These are phyloP conservation scores for Ganoderma leucocontextum DNA, from an alignment of 1,284 basidiomycete genomes.

Conservation along the genomic window DNA sequence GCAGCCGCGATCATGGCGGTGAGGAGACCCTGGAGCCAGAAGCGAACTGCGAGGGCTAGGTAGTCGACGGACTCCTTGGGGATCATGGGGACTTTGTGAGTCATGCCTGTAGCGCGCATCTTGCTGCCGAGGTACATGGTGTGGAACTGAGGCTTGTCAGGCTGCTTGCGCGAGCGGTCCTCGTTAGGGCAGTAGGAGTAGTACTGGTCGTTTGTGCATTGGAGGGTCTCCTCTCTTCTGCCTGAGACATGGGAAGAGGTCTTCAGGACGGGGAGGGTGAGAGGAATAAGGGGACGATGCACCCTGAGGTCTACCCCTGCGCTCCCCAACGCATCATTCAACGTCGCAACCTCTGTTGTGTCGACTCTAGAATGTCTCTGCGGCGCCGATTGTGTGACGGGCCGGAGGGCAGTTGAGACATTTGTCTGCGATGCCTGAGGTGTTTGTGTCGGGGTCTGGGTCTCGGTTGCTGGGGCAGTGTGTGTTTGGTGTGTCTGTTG, in stretches of 20 bases:
- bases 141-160: constrained; percentile 69
- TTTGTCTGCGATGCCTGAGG: constrained; percentile 33
- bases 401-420: constrained; percentile 36
- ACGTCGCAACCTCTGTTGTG: constrained; percentile 73
- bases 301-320: constrained; percentile 85
- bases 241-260: constrained; percentile 50
- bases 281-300: constrained; percentile 32
- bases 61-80: constrained; percentile 81
- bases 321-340: constrained; percentile 84
- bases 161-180: constrained; percentile 79
- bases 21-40: constrained; percentile 76
- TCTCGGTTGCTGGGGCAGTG: constrained; percentile 41
- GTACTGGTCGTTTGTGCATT: constrained; percentile 68
- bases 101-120: constrained; percentile 67
- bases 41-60: constrained; percentile 79
- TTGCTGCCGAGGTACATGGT: constrained; percentile 64
- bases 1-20: constrained; percentile 76
- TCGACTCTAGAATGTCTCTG: constrained; percentile 46
- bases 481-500: constrained; percentile 50
- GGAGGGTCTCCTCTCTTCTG: constrained; percentile 79
- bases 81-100: constrained; percentile 70
- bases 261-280: background rate
- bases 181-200: constrained; percentile 68
- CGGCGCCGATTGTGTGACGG: constrained; percentile 20
- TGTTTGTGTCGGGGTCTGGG: constrained; percentile 37